Percentiles rank a stretch among this genome's conserved stretches.
These are phyloP conservation scores for Malus hybrid DNA, from an alignment of 331 rosid species.

Conservation along the genomic window DNA sequence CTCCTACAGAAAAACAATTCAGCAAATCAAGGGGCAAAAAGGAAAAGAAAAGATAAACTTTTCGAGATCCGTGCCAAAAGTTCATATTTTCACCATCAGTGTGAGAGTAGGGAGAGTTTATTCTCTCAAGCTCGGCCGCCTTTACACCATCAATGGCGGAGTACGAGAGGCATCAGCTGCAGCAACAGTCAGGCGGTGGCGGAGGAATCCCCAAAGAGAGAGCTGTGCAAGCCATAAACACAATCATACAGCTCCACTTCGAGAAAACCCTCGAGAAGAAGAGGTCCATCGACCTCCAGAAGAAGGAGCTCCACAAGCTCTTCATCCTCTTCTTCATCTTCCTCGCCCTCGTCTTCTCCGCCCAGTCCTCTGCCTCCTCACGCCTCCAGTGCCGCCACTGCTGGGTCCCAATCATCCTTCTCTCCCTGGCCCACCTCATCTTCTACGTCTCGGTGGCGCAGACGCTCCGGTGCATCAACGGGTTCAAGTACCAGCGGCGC, in stretches of 20 bases:
- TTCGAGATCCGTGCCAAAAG: too few relatives aligned
- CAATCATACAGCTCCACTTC: slow-evolving; percentile 87
- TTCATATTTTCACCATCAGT: too few relatives aligned
- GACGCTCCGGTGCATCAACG: slow-evolving; percentile 79
- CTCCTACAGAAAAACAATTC: too few relatives aligned
- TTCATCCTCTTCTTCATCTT: slow-evolving; percentile 82
- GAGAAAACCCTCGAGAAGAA: slow-evolving; percentile 97
- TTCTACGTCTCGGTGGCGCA: slow-evolving; percentile 92
- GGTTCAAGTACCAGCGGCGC: slow-evolving; percentile 87
- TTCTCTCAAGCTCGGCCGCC: background rate
- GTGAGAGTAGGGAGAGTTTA: too few relatives aligned
- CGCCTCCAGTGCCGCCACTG: slow-evolving; percentile 86
- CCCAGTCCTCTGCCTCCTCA: slow-evolving; percentile 27
- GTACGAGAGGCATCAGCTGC: slow-evolving; percentile 38
- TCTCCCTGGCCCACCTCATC: slow-evolving; percentile 73
- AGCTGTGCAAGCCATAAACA: slow-evolving; percentile 73
- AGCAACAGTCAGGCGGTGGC: slow-evolving; percentile 15
- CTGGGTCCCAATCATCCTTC: slow-evolving; percentile 84
- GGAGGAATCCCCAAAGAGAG: slow-evolving; percentile 45
- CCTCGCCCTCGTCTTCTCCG: slow-evolving; percentile 43
- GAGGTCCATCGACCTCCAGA: slow-evolving; percentile 77
- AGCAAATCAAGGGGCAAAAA: too few relatives aligned
- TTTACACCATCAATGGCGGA: slow-evolving; percentile 50
- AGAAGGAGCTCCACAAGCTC: slow-evolving; percentile 72
- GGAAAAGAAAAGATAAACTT: too few relatives aligned